A percentile compares a stretch with the other conserved stretches of the same genome.
phyloP scores from a whole-genome alignment of 2,329 filamentous ascomycete genomes.

The Ophiosphaerella korrae region DNA sequence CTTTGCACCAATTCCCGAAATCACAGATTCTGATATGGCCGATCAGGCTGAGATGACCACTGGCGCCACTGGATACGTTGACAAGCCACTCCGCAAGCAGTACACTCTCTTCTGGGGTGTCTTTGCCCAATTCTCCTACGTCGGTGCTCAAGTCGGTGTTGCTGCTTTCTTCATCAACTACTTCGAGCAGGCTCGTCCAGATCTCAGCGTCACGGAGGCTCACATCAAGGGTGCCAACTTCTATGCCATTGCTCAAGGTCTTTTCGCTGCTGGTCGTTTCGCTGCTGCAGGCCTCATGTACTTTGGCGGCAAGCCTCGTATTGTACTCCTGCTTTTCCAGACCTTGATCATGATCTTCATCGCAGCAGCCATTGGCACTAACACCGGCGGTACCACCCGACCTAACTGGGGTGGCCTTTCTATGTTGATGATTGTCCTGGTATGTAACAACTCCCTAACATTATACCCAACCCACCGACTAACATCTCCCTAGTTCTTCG shows the following conservation, averaged over 20 bases:
- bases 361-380: constrained; percentile 37
- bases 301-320: constrained; percentile 41
- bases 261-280: constrained; percentile 47
- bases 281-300: constrained; percentile 47
- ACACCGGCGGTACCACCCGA: constrained; percentile 32
- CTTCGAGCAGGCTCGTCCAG: constrained; percentile 42
- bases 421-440: constrained; percentile 43
- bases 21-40: constrained; percentile 71
- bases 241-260: constrained; percentile 46
- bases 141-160: constrained; percentile 59
- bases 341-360: constrained; percentile 47
- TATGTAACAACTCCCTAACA: too few relatives aligned
- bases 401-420: constrained; percentile 45
- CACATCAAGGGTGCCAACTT: constrained; percentile 45
- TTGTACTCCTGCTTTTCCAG: constrained; percentile 44
- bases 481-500: constrained; percentile 38
- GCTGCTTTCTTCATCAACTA: constrained; percentile 55
- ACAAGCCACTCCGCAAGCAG: constrained; percentile 70
- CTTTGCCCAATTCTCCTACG: constrained; percentile 60
- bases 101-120: constrained; percentile 46
- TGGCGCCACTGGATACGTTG: constrained; percentile 57
- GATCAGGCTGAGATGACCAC: constrained; percentile 42
- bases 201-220: constrained; percentile 26
- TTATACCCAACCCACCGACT: too few relatives aligned
- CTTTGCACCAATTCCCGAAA: constrained; percentile 70